Evolutionary conservation across 2,329 filamentous ascomycete species (phyloP), one percentile per base, ranked within the genome.

Genomic region (Colletotrichum sp.): DNA sequence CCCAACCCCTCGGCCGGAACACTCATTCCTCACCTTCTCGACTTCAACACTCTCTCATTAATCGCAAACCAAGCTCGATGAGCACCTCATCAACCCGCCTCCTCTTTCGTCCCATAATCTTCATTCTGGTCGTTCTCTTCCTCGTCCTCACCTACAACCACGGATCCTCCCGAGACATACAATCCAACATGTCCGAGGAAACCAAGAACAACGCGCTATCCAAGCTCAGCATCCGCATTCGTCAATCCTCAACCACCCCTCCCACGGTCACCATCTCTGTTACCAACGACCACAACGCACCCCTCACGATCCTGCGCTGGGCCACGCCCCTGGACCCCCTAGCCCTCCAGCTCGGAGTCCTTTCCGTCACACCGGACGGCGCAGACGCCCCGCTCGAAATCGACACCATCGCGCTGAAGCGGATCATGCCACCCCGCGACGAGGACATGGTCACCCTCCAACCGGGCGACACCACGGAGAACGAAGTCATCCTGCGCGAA

Each of bases 271-370:
- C 81, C 12, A 79, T 86, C 55, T 81, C 80, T 3, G 84, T 89
- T 55, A 86, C 83, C 63, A 88, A 89, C 81, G 83, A 81, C 13
- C 82, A 85, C 70, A 77, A 81, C 4, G 71, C 78, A 6, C 80
- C 86, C 2, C 81, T 88, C 69, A 88, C 86, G 1, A 78, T 89
- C 26, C 83, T 89, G 44, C 81, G 79, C 5, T 89, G 87, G 82
- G 81, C 85, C 65, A 87, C 87, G 1, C 87, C 87, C n/a, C 81
- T 89, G n/a, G 87, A 89, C 77, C 80, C 82, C 0, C 68, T 87
- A 18, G 87, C 84, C 0, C 75, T 87, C 62, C 82, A 85, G 69
- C 81, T 88, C 5, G 87, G 87, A 10, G 79, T 87, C n/a, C 68
- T 89, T 6, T 80, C 81, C 39, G 83, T 89, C 76, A 85, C 82